Evolutionary conservation across 2,329 filamentous ascomycete species (phyloP).

Genomic region (Alternaria rosae): DNA sequence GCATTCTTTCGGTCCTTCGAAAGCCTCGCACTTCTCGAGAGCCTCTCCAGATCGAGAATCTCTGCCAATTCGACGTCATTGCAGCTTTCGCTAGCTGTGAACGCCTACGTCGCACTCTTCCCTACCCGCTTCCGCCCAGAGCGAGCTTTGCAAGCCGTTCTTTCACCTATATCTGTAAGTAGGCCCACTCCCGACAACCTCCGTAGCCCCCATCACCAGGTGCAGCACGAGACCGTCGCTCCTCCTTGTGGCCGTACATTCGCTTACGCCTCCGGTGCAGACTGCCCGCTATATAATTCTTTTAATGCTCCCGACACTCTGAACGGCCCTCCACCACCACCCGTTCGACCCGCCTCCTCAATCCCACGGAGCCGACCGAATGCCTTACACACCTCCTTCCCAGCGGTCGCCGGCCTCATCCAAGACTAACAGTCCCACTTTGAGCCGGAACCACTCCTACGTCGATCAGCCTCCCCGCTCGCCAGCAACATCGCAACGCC

Average conservation of each 20-base stretch:
- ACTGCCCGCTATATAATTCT: constrained; percentile 33
- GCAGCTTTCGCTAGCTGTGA: constrained; percentile 46
- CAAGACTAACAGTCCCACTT: constrained; percentile 59
- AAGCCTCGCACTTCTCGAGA: constrained; percentile 22
- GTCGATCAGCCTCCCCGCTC: constrained; percentile 49
- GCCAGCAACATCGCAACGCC: constrained; percentile 48
- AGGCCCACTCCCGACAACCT: neutral
- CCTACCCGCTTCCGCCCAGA: constrained; percentile 12
- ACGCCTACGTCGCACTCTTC: constrained; percentile 15
- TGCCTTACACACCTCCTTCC: constrained; percentile 89
- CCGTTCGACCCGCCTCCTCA: constrained; percentile 43
- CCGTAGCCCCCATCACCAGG: neutral
- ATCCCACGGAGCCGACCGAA: constrained; percentile 58
- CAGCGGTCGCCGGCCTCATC: constrained; percentile 67
- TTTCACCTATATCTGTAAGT: constrained; percentile 30
- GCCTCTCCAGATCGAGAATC: constrained; percentile 19
- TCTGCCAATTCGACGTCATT: constrained; percentile 37
- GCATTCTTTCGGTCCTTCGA: constrained; percentile 25
- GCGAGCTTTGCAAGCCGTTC: constrained; percentile 22
- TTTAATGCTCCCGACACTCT: constrained; percentile 55
- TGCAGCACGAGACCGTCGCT: neutral
- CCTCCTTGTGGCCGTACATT: constrained; percentile 3
- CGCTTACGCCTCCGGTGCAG: constrained; percentile 14
- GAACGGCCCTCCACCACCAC: constrained; percentile 32
- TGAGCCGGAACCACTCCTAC: constrained; percentile 61